Percentiles rank a stretch among this genome's conserved stretches.
Evolutionary conservation across 345 rosid species (phyloP).

Genomic region (Ceriops tagal): DNA sequence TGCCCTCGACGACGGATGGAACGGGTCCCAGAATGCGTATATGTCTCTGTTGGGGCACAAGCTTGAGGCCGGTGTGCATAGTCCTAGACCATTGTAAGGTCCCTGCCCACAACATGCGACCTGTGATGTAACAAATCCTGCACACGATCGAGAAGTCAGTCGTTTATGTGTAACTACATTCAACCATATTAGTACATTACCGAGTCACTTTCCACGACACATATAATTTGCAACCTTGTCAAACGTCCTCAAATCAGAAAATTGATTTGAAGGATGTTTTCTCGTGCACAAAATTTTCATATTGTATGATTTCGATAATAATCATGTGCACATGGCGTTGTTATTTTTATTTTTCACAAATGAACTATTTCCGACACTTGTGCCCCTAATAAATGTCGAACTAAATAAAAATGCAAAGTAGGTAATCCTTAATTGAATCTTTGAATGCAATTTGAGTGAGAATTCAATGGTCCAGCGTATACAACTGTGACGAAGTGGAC

Average conservation of each 20-base stretch:
- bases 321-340: too few relatives aligned
- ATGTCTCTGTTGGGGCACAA: slow-evolving; percentile 62
- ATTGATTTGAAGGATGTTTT: too few relatives aligned
- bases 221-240: too few relatives aligned
- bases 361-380: too few relatives aligned
- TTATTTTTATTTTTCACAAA: too few relatives aligned
- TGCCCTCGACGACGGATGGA: slow-evolving; percentile 79
- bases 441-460: not conserved
- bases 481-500: slow-evolving; percentile 4
- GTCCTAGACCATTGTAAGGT: slow-evolving; percentile 73
- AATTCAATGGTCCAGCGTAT: not conserved
- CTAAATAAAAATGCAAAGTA: not conserved
- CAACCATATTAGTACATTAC: too few relatives aligned
- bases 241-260: too few relatives aligned
- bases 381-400: too few relatives aligned
- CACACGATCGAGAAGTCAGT: not conserved
- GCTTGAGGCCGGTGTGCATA: slow-evolving; percentile 66
- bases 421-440: not conserved
- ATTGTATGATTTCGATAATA: too few relatives aligned
- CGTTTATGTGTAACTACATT: too few relatives aligned
- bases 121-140: slow-evolving; percentile 76
- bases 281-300: too few relatives aligned
- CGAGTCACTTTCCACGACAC: too few relatives aligned
- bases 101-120: slow-evolving; percentile 97
- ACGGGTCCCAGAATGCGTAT: slow-evolving; percentile 86